Base-by-base conservation (phyloP, 148 eudicot genomes). In the Fallopia convolvulus region DNA sequence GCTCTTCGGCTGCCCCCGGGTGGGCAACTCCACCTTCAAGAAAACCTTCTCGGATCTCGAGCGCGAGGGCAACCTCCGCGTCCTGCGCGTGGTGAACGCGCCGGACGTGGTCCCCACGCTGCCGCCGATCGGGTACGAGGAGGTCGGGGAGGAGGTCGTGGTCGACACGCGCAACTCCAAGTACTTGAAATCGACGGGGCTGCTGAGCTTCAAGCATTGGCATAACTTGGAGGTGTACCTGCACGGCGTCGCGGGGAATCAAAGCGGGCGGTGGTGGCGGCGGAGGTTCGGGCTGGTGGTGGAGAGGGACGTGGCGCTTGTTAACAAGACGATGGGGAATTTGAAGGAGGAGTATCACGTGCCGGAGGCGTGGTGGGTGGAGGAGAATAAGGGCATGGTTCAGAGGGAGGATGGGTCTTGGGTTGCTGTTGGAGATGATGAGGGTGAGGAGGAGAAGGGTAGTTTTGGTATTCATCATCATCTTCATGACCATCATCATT, bases 381-480 rank as follows among this genome's bases (percentile, higher is more conserved):
- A 72, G 70, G 87, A 87, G 83, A 80, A 89, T 53, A 90, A 88
- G 76, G 92, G 98, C 11, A 92, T 92, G 98, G 96, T 89, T 86
- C 96, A 93, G 50, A 82, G 75, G 48, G 72, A 21, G 0, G 87
- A 93, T 83, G 95, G 96, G 5, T 82, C 90, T 23, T 93, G 97
- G 97, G 74, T 55, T 53, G 77, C 89, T 74, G 76, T 82, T 82
- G 95, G 89, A 49, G 87, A 83, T 76, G 89, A 88, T 15, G n/a
- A 32, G 49, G 23, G n/a, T 2, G 89, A 84, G 0, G 72, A 66
- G 20, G 72, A 68, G 46, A 36, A 14, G 46, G 42, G 72, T 68
- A 65, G 12, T 58, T 58, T 23, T 65, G 39, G 70, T 13, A 63
- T 63, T 8, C 65, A 11, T 63, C 40, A 11, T 9, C 21, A 53